phyloP scores from a whole-genome alignment of 768 basidiomycete genomes.

The Mycena crocata region DNA sequence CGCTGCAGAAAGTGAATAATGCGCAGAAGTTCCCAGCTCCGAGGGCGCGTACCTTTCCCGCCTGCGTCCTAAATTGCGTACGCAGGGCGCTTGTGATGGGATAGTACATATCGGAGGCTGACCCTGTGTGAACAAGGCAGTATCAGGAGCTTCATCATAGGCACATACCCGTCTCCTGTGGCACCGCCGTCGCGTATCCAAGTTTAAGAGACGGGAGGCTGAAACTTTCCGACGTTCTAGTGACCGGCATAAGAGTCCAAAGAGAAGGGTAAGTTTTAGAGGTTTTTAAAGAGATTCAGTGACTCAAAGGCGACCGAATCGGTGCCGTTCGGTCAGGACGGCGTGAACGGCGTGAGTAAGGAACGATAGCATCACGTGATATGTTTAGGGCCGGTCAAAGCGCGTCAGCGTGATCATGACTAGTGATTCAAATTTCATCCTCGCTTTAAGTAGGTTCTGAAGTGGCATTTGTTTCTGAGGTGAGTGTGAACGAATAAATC shows the following conservation, averaged over 20 bases:
- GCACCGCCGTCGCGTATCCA: conserved; percentile 1
- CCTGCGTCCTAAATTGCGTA: conserved; percentile 43
- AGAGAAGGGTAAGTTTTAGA: neutral
- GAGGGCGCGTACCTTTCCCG: conserved; percentile 47
- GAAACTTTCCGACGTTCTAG: conserved; percentile 18
- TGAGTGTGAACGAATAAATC: too few relatives aligned
- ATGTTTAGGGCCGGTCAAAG: conserved; percentile 19
- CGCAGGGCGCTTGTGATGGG: conserved; percentile 43
- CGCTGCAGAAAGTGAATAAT: conserved; percentile 44
- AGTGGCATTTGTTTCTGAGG: too few relatives aligned
- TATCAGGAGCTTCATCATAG: neutral
- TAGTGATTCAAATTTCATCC: too few relatives aligned
- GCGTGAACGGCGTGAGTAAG: neutral
- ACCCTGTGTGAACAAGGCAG: neutral
- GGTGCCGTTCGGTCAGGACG: conserved; percentile 8
- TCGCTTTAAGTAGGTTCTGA: too few relatives aligned
- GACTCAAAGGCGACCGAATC: neutral
- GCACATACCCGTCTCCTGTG: conserved; percentile 11
- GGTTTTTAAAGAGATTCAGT: conserved; percentile 8
- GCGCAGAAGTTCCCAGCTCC: neutral
- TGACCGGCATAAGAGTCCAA: conserved; percentile 27
- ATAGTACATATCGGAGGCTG: conserved; percentile 35
- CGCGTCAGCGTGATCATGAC: too few relatives aligned
- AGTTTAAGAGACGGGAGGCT: conserved; percentile 17
- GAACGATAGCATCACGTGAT: neutral